Evolutionary conservation across 768 basidiomycete genomes (phyloP).

Genomic region (Mycena chlorophos): DNA sequence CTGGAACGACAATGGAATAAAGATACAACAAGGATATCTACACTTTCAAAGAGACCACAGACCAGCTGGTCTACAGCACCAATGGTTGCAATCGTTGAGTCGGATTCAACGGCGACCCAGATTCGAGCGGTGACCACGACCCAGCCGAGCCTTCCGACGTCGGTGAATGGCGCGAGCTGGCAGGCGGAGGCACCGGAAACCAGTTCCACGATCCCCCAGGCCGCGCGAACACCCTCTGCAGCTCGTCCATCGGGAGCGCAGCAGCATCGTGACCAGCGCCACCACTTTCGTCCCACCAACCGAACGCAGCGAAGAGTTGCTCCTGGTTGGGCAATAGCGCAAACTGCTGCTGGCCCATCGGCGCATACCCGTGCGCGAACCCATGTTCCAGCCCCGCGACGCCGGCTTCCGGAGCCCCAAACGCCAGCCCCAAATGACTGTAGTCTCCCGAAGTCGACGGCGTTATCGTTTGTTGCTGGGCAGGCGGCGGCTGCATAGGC

Average conservation of each 20-base stretch:
- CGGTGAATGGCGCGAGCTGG: neutral
- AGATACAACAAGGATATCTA: too few species aligned
- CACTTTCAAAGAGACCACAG: too few species aligned
- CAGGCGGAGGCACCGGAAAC: constrained; percentile 54
- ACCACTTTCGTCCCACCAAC: constrained; percentile 76
- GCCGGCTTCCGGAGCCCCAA: neutral
- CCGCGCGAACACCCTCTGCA: too few species aligned
- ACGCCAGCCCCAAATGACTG: too few species aligned
- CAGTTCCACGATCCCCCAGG: constrained; percentile 59
- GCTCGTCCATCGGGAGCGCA: too few species aligned
- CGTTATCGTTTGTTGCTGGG: too few species aligned
- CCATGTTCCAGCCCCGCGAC: constrained; percentile 29
- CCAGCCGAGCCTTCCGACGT: neutral
- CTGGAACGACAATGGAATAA: too few species aligned
- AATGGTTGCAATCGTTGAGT: too few species aligned
- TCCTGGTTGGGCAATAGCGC: constrained; percentile 45
- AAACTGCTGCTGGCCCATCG: constrained; percentile 25
- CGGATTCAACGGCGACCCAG: too few species aligned
- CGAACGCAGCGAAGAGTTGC: constrained; percentile 68
- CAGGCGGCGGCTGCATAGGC: constrained; percentile 51
- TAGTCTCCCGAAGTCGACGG: too few species aligned
- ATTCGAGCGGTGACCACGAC: neutral
- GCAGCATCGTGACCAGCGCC: too few species aligned
- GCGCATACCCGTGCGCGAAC: constrained; percentile 40
- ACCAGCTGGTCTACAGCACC: too few species aligned